phyloP scores from a whole-genome alignment of 176 grass and related monocot genomes.

The Eremochloa ophiuroides region DNA sequence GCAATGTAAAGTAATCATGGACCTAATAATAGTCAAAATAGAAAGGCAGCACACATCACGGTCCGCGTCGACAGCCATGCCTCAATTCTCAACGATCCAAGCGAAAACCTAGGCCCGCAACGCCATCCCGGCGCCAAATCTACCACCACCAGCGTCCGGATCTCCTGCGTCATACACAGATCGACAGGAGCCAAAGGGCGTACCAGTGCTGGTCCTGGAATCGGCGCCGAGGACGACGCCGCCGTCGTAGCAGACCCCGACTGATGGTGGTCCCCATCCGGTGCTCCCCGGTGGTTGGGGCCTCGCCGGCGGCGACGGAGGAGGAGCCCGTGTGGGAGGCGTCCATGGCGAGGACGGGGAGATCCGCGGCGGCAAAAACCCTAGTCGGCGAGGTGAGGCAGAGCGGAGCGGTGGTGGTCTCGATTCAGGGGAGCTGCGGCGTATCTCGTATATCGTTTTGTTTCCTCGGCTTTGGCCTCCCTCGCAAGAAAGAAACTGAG shows the following conservation, averaged over 20 bases:
- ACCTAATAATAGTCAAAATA: neutral
- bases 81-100: neutral
- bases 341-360: constrained; percentile 17
- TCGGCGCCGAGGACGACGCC: constrained; percentile 84
- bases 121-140: neutral
- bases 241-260: constrained; percentile 81
- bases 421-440: neutral
- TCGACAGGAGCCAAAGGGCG: neutral
- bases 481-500: constrained; percentile 21
- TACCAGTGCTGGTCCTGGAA: constrained; percentile 93
- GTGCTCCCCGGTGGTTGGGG: constrained; percentile 46
- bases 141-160: neutral
- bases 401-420: neutral
- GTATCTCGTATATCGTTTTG: neutral
- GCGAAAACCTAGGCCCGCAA: neutral
- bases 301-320: constrained; percentile 9
- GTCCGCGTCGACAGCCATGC: neutral
- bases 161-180: neutral
- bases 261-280: constrained; percentile 84
- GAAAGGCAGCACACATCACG: neutral
- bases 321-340: neutral
- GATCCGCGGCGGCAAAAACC: neutral
- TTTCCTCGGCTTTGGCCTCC: neutral
- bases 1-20: neutral
- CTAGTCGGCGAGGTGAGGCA: neutral